phyloP scores from a whole-genome alignment of 75 land plant species.

The Cupressus sempervirens region DNA sequence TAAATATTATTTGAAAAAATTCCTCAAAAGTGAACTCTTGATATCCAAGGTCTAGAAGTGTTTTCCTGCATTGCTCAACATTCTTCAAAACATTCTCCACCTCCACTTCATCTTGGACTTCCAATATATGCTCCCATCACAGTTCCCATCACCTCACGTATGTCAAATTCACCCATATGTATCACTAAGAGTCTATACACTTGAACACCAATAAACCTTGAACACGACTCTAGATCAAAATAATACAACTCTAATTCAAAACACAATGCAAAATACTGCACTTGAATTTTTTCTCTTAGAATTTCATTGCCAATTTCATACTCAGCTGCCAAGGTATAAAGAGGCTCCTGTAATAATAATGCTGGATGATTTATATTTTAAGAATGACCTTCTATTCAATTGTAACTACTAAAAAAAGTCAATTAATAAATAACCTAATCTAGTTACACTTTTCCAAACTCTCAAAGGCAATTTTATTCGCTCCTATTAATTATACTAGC shows the following conservation, averaged over 20 bases:
- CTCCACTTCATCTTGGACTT: slow-evolving; percentile 67
- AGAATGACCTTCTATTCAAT: not conserved
- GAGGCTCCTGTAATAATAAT: slow-evolving; percentile 63
- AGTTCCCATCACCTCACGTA: slow-evolving; percentile 95
- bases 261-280: slow-evolving; percentile 11
- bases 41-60: slow-evolving; percentile 61
- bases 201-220: not conserved
- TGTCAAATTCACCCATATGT: slow-evolving; percentile 74
- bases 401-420: not conserved
- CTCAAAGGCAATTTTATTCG: not conserved
- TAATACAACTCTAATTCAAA: not conserved
- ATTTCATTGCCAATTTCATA: slow-evolving; percentile 78
- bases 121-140: slow-evolving; percentile 89
- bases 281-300: slow-evolving; percentile 81
- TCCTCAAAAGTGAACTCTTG: slow-evolving; percentile 95
- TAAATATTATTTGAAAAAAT: slow-evolving; percentile 70
- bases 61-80: slow-evolving; percentile 35
- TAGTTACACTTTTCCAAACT: not conserved
- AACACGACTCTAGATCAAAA: not conserved
- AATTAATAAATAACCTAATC: not conserved
- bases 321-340: slow-evolving; percentile 70
- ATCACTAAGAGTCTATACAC: slow-evolving; percentile 58
- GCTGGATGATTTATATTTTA: not conserved
- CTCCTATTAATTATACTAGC: not conserved
- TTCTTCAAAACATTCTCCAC: slow-evolving; percentile 30